These are phyloP conservation scores for Neurospora sp. DNA, from an alignment of 495 filamentous ascomycete species.

Conservation along the genomic window DNA sequence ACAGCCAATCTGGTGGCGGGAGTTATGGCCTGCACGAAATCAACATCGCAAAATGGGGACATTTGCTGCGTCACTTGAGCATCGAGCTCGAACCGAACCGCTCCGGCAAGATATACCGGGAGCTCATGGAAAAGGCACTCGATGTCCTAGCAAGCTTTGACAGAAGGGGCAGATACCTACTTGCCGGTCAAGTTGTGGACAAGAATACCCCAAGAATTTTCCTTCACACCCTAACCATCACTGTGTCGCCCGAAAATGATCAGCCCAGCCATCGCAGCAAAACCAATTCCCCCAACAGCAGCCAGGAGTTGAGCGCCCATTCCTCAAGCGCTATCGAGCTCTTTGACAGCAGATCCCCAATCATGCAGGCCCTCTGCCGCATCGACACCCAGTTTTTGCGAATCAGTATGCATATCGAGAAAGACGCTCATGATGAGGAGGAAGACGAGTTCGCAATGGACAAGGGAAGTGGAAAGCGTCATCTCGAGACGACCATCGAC, in stretches of 20 bases:
- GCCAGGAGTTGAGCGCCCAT: not conserved
- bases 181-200: not conserved
- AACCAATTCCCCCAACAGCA: not conserved
- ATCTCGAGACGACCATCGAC: constrained; percentile 21
- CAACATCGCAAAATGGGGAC: constrained; percentile 23
- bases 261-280: not conserved
- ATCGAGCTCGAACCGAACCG: constrained; percentile 28
- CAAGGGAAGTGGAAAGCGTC: not conserved
- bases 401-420: constrained; percentile 14
- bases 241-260: constrained; percentile 6
- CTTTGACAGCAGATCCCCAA: constrained; percentile 4
- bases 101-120: constrained; percentile 10
- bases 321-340: constrained; percentile 8
- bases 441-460: not conserved
- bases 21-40: constrained; percentile 5
- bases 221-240: constrained; percentile 26
- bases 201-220: not conserved
- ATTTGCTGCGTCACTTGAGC: constrained; percentile 26
- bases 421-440: not conserved
- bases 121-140: constrained; percentile 13
- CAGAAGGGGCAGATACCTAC: not conserved
- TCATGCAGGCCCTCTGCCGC: constrained; percentile 9
- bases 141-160: not conserved
- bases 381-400: constrained; percentile 16
- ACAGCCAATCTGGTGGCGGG: not conserved